A percentile compares a stretch with the other conserved stretches of the same genome.
Evolutionary conservation across 768 basidiomycete genomes (phyloP).

Genomic region (Brasilioporus rufonigricans): DNA sequence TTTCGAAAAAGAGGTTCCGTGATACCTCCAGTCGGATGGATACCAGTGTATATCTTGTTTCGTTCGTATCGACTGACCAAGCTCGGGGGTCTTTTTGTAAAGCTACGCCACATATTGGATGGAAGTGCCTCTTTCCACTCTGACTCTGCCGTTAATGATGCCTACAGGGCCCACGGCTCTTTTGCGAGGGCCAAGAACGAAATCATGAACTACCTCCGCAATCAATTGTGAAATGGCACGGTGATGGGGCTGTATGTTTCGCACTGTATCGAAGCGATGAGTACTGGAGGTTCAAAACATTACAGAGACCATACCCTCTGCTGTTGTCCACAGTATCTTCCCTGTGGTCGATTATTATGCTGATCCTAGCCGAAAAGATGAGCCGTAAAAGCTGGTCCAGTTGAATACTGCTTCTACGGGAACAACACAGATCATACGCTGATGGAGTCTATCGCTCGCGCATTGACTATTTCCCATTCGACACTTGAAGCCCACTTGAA

Average conservation of each 20-base stretch:
- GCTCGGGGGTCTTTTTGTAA: no score
- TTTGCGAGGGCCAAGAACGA: conserved; percentile 27
- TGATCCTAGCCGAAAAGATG: conserved; percentile 33
- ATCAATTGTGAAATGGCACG: conserved; percentile 20
- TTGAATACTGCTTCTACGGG: conserved; percentile 29
- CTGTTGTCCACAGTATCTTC: conserved; percentile 47
- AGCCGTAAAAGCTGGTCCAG: conserved; percentile 36
- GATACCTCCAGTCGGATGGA: no score
- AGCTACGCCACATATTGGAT: no score
- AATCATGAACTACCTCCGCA: conserved; percentile 25
- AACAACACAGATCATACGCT: conserved; percentile 29
- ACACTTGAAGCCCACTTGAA: conserved; percentile 31
- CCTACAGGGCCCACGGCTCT: no score
- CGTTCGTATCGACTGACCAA: no score
- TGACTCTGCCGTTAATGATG: no score
- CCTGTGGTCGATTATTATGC: conserved; percentile 63
- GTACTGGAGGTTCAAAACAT: no score
- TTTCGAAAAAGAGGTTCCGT: no score
- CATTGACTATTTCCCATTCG: conserved; percentile 27
- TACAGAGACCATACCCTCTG: no score
- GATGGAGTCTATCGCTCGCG: conserved; percentile 46
- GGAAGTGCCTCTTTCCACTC: no score
- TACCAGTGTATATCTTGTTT: no score
- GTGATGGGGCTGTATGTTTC: conserved; percentile 21
- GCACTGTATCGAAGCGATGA: background rate